phyloP scores from a whole-genome alignment of 2,329 filamentous ascomycete species.

The Chalaropsis thielavioides region DNA sequence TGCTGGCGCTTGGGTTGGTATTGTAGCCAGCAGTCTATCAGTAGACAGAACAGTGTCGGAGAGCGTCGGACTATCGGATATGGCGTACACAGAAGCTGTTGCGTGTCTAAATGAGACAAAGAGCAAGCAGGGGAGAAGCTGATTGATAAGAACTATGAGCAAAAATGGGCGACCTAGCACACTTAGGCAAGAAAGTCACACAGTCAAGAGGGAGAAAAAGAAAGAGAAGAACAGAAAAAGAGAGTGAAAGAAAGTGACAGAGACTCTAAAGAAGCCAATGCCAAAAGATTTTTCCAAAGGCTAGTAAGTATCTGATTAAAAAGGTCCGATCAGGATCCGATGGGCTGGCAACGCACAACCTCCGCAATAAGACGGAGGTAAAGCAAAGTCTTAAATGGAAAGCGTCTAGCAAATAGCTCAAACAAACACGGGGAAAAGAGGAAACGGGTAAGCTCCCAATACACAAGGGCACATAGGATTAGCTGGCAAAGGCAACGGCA shows the following conservation, averaged over 20 bases:
- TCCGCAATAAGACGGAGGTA: background rate
- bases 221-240: background rate
- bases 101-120: background rate
- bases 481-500: background rate
- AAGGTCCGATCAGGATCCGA: constrained; percentile 14
- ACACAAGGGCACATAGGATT: background rate
- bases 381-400: background rate
- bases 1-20: background rate
- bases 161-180: background rate
- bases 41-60: background rate
- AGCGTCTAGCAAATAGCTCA: background rate
- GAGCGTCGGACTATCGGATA: background rate
- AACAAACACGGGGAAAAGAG: background rate
- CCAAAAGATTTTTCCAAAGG: background rate
- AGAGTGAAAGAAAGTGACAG: background rate
- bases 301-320: background rate
- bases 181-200: background rate
- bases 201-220: background rate
- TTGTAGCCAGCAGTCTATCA: background rate
- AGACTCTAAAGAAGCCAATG: background rate
- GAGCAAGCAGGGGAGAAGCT: background rate
- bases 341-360: background rate
- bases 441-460: background rate
- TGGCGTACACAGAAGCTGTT: background rate
- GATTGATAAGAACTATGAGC: constrained; percentile 12